Percentiles rank a stretch among this genome's conserved stretches.
Evolutionary conservation across 2,329 filamentous ascomycete genomes (phyloP).

Genomic region (Exophiala viscosa): DNA sequence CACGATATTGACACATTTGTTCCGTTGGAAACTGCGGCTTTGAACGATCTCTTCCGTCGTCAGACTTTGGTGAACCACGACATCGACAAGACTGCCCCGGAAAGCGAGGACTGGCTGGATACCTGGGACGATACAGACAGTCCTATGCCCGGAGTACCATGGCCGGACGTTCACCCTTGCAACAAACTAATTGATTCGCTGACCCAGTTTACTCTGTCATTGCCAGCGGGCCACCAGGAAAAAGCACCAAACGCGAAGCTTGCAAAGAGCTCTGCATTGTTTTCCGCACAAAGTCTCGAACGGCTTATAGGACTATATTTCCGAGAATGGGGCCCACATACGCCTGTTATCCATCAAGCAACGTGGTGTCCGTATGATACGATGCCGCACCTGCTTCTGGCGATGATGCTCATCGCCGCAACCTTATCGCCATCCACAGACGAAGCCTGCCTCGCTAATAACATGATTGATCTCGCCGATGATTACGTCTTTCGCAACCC

Average conservation of each 20-base stretch:
- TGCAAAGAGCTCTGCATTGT: not conserved
- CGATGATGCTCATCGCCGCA: conserved; percentile 3
- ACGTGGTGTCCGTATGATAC: not conserved
- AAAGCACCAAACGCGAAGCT: conserved; percentile 1
- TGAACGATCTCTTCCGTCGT: too few relatives aligned
- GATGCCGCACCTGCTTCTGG: conserved; percentile 1
- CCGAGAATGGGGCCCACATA: conserved; percentile 9
- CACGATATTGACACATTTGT: too few relatives aligned
- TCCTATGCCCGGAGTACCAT: not conserved
- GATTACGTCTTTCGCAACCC: conserved; percentile 5
- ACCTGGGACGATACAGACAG: not conserved
- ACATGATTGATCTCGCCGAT: conserved; percentile 2
- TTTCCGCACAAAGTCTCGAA: conserved; percentile 4
- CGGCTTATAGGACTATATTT: conserved; percentile 7
- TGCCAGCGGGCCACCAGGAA: conserved; percentile 1
- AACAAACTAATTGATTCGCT: conserved; percentile 2
- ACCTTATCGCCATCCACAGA: not conserved
- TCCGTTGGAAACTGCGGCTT: too few relatives aligned
- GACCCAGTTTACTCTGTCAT: conserved; percentile 4
- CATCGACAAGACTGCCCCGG: too few relatives aligned
- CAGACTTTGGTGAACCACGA: too few relatives aligned
- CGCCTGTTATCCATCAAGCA: conserved; percentile 1
- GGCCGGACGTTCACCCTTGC: not conserved
- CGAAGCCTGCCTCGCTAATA: not conserved
- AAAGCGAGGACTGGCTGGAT: not conserved